A percentile compares a stretch with the other conserved stretches of the same genome.
Evolutionary conservation across 495 filamentous ascomycete species (phyloP).

Genomic region (Neurospora sp.): DNA sequence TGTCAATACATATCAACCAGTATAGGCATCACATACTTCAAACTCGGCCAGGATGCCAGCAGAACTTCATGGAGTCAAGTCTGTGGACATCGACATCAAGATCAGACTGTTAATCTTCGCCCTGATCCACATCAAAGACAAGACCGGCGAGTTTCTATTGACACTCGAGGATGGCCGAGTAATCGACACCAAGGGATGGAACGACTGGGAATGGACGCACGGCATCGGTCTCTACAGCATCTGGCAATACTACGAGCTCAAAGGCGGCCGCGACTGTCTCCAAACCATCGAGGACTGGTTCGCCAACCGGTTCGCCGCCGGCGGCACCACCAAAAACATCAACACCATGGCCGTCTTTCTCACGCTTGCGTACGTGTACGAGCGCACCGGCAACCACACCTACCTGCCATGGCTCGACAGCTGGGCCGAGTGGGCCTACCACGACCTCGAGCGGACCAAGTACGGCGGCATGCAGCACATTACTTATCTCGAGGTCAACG

Average conservation of each 20-base stretch:
- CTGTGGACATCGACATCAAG: slow-evolving; percentile 40
- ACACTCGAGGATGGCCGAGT: slow-evolving; percentile 56
- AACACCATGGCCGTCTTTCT: slow-evolving; percentile 70
- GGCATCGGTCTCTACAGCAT: slow-evolving; percentile 69
- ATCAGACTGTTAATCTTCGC: slow-evolving; percentile 55
- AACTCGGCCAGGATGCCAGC: slow-evolving; percentile 24
- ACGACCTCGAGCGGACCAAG: slow-evolving; percentile 56
- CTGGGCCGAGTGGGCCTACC: slow-evolving; percentile 70
- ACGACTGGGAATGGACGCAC: slow-evolving; percentile 75
- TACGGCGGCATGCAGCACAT: slow-evolving; percentile 67
- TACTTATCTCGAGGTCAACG: slow-evolving; percentile 55
- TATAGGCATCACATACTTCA: not conserved
- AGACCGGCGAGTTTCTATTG: slow-evolving; percentile 57
- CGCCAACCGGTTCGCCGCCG: slow-evolving; percentile 48
- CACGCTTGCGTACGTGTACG: slow-evolving; percentile 61
- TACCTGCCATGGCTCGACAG: slow-evolving; percentile 61
- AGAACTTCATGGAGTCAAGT: slow-evolving; percentile 27
- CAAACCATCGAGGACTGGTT: slow-evolving; percentile 61
- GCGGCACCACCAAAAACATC: slow-evolving; percentile 69
- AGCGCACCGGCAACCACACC: slow-evolving; percentile 48
- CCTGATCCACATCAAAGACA: slow-evolving; percentile 60
- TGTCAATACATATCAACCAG: not conserved
- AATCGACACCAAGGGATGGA: slow-evolving; percentile 72
- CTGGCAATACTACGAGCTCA: slow-evolving; percentile 64
- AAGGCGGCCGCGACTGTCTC: slow-evolving; percentile 40